Evolutionary conservation across 805 yeast species (phyloP), one percentile per base, ranked within the genome.

Genomic region (Metschnikowia koreensis): DNA sequence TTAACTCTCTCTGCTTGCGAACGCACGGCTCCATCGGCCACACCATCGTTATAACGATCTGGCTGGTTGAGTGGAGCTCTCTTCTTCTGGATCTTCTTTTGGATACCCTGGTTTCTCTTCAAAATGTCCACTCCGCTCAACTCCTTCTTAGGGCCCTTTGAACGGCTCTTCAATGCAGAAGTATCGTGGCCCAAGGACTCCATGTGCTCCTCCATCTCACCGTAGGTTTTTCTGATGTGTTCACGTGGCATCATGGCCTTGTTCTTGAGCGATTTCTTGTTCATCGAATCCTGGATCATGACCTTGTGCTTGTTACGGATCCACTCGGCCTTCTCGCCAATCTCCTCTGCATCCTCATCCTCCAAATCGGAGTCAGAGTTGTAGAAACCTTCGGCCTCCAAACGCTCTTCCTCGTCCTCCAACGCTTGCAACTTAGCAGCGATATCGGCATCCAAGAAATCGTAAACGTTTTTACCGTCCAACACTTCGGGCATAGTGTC

Each of bases 401-500:
- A 82, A 68, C 85, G 81, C 71, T 93, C 98, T 75, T 94, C 99
- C 74, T 94, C 99, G 57, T 88, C 97, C 75, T 94, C 99, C 58
- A 94, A 78, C 15, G 96, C 97, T 73, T 90, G 90, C 67, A 94
- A 81, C 75, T 94, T 94, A 59, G 89, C 87, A 45, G 91, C 87
- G 66, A 94, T 94, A 61, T 94, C 99, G 41, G 97, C 90, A 66
- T 94, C 99, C 69, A 94, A 80, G 86, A 88, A 94, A 73, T 94
- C 99, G 74, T 91, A 93, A 52, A 94, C 97, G 68, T 94, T 94
- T 76, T 84, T 87, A 74, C 99, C 99, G 66, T 94, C 91, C 68
- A 94, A 76, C 49, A 94, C 81, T 77, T 94, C 99, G 28, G 99
- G 99, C 90, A 94, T 90, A 56, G 87, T 81, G 71, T 94, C 99